phyloP scores from a whole-genome alignment of 352 stramenopile genomes.

The Phytophthora lateralis region DNA sequence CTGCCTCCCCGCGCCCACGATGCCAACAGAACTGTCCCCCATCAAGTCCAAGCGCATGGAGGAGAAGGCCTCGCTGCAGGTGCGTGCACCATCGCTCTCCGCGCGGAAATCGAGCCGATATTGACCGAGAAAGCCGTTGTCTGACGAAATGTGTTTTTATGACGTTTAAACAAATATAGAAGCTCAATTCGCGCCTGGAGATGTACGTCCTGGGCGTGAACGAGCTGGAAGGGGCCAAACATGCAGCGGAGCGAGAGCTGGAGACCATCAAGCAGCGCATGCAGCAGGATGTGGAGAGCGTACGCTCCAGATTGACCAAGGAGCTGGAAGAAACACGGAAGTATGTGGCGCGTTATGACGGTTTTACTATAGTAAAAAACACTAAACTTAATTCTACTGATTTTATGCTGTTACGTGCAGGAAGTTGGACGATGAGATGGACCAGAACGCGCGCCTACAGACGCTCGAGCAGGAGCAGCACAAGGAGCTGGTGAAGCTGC shows the following conservation, averaged over 20 bases:
- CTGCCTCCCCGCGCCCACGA: constrained; percentile 7
- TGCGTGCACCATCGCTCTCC: constrained; percentile 20
- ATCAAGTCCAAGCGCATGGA: constrained; percentile 88
- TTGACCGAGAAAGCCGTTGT: constrained; percentile 2
- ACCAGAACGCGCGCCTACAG: constrained; percentile 74
- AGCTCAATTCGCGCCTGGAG: constrained; percentile 82
- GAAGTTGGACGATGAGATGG: constrained; percentile 77
- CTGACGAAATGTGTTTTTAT: constrained; percentile 2
- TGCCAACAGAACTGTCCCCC: constrained; percentile 71
- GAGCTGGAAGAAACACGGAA: constrained; percentile 85
- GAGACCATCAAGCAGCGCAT: constrained; percentile 83
- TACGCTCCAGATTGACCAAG: constrained; percentile 58
- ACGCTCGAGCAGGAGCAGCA: constrained; percentile 83
- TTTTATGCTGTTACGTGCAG: constrained; percentile 26
- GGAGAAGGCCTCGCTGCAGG: constrained; percentile 83
- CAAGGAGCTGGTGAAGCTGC: constrained; percentile 76
- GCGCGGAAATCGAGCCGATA: neutral
- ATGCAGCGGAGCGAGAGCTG: constrained; percentile 73
- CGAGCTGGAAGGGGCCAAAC: constrained; percentile 80
- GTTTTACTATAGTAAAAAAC: constrained; percentile 3
- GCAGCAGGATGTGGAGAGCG: constrained; percentile 75
- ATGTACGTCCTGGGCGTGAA: constrained; percentile 86
- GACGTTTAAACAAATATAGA: constrained; percentile 34
- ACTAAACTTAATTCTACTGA: constrained; percentile 6
- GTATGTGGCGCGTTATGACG: constrained; percentile 20